phyloP scores from a whole-genome alignment of 495 filamentous ascomycete genomes.

The Stereocaulon alpinum region DNA sequence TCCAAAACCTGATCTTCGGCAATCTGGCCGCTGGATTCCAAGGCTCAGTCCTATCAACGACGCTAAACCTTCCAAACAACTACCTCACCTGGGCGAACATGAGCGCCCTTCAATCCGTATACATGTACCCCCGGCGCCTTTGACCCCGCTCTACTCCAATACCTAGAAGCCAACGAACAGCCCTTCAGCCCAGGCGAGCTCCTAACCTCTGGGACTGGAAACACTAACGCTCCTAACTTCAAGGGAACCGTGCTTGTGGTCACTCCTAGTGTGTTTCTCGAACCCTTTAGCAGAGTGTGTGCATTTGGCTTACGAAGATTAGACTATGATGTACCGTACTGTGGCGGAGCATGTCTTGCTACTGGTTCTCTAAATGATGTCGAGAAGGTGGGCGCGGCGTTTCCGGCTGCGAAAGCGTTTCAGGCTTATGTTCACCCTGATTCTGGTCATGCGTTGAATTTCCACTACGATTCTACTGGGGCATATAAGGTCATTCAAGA shows the following conservation, averaged over 20 bases:
- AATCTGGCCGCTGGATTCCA: not conserved
- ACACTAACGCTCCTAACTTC: conserved; percentile 26
- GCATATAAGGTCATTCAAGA: conserved; percentile 31
- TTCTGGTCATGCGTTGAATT: conserved; percentile 42
- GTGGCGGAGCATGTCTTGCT: conserved; percentile 39
- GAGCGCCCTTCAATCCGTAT: conserved; percentile 23
- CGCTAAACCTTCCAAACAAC: conserved; percentile 27
- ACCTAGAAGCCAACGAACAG: conserved; percentile 35
- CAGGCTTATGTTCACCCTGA: conserved; percentile 37
- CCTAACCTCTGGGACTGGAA: conserved; percentile 29
- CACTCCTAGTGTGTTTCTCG: conserved; percentile 25
- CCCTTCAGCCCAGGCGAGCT: conserved; percentile 40
- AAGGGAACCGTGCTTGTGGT: conserved; percentile 37
- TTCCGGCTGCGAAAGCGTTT: conserved; percentile 35
- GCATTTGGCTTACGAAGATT: not conserved
- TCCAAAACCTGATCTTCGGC: not conserved
- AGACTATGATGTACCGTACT: conserved; percentile 41
- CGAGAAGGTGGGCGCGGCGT: conserved; percentile 29
- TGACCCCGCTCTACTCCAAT: conserved; percentile 34
- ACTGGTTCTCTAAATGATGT: conserved; percentile 23
- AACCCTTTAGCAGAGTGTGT: too few relatives aligned
- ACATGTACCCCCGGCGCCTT: conserved; percentile 39
- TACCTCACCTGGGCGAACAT: conserved; percentile 37
- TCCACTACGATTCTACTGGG: conserved; percentile 39
- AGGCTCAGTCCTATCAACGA: not conserved